Base-by-base conservation (phyloP, 2,329 filamentous ascomycete species). In the Aspergillus luchuensis region DNA sequence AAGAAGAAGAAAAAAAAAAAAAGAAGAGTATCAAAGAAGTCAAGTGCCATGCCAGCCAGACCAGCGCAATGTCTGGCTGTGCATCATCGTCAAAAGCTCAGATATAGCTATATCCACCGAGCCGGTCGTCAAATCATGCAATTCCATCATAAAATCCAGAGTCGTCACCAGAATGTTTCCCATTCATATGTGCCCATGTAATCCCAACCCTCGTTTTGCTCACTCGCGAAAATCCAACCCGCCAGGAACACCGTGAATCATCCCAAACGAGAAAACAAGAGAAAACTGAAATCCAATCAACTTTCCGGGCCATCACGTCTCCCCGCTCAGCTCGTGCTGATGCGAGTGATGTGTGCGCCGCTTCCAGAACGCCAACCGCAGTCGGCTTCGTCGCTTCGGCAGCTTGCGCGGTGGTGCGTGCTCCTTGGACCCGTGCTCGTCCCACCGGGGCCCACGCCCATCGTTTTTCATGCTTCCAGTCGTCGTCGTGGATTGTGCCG, bases 281-380 rank as follows among this genome's bases (percentile, higher is more conserved):
- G 33, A 36, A 53, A 59, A 61, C 33, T 61, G 47, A 56, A 17
- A 56, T 19, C 56, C 57, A 56, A 47, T 39, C 39, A 50, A 47
- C 36, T 25, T 25, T 41, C 45, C 28, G 48, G 11, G 53, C 33
- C 58, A 56, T 73, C 67, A 75, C n/a, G 67, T 71, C 57, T 74
- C 73, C 38, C 72, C 72, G 25, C 69, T 69, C 41, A 75, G 64
- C 56, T 75, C 72, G 17, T 70, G 68, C 25, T 72, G 69, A 54
- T 72, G 66, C 30, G 59, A 63, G 61, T 66, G 66, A 56, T 75
- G 69, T 23, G 67, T 66, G 56, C 72, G 72, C 49, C 76, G 74
- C 56, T 74, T 75, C 77, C 77, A 79, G 50, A 79, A 79, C 33
- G 76, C 76, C 57, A 79, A 67, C 41, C 77, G 73, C 47, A 79